Base-by-base conservation (phyloP, 176 grass and related monocot genomes). In the Musa itinerans region DNA sequence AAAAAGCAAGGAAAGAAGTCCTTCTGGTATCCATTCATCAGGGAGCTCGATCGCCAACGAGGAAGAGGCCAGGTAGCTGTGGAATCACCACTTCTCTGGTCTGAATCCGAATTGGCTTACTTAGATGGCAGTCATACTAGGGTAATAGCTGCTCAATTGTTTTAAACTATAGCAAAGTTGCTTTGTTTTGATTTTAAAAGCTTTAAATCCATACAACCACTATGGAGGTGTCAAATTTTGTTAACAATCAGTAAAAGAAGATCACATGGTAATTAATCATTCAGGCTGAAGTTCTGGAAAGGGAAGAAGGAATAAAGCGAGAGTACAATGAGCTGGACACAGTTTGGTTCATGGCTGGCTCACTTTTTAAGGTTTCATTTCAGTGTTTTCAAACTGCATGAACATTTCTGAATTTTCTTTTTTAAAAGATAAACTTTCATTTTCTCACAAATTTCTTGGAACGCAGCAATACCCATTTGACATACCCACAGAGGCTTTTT, bases 301-400 rank as follows among this genome's bases (percentile, higher is more conserved):
- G 95, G 79, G 88, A 87, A 64, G 95, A 91, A 77, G 95, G 88
- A 79, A 94, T 99, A 81, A 89, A 83, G 74, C 85, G 88, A 94
- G 95, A 99, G 62, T 99, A 94, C 61, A 82, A 92, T 48, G 91
- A 99, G 79, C 95, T 99, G 53, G 91, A 99, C 76, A 92, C 95
- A 74, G 82, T 99, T 71, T 99, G 95, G 95, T 99, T 99, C 81
- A 99, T 99, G 95, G 95, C 95, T 79, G 95, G 95, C 69, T 99
- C 95, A 74, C 74, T 99, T 75, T 99, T 99, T 82, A 82, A 99
- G 94, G 94, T 98, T 16, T 58, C 56, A 22, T 57, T 49, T 81
- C 75, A 19, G 69, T 84, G 75, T 65, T 83, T 75, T 21, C 27
- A 27, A 65, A 61, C 43, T 74, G n/a, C 59, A 63, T 57, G 55